Evolutionary conservation across 768 basidiomycete species (phyloP), one percentile per base, ranked within the genome.

Genomic region (Dendrothele bispora): DNA sequence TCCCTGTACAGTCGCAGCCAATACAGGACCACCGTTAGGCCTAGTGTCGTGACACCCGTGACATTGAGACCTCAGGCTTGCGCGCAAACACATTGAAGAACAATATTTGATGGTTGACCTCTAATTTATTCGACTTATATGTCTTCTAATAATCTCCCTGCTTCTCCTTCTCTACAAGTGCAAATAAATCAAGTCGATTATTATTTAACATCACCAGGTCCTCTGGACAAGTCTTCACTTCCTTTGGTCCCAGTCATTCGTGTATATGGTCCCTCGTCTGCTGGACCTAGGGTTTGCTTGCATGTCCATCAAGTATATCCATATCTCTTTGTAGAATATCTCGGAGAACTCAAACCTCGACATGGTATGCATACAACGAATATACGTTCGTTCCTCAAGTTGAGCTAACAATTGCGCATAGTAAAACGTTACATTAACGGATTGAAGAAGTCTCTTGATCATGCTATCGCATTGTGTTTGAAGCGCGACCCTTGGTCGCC

Each of bases 231-330:
- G 4, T 65, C 63, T 2, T 42, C 69, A 14, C 76, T 91, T 21
- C 76, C 75, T 10, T 76, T 71, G 22, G 86, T 88, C 18, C 95
- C 95, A 12, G 77, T 94, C 4, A 72, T 98, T 48, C 76, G 93
- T 43, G 86, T 99, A 40, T 98, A 83, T 63, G 97, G 95, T 12
- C 69, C 83, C 11, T 90, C 92, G 2, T 88, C 90, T 4, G 62
- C 67, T 2, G 89, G 91, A 12, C 72, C 82, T 63, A 87, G 83
- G 60, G 80, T 91, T 17, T 95, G 93, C 60, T 77, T 95, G 12
- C 87, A 97, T 71, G 72, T 98, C 32, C 95, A 97, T 63, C 91
- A 94, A 71, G 88, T 88, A 25, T 95, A 88, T 67, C 95, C 95
- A 1, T 99, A 99, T 66, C 84, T 95, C 64, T 95, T 81, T 63